phyloP scores from a whole-genome alignment of 345 rosid species.

The Rubroshorea leprosula region DNA sequence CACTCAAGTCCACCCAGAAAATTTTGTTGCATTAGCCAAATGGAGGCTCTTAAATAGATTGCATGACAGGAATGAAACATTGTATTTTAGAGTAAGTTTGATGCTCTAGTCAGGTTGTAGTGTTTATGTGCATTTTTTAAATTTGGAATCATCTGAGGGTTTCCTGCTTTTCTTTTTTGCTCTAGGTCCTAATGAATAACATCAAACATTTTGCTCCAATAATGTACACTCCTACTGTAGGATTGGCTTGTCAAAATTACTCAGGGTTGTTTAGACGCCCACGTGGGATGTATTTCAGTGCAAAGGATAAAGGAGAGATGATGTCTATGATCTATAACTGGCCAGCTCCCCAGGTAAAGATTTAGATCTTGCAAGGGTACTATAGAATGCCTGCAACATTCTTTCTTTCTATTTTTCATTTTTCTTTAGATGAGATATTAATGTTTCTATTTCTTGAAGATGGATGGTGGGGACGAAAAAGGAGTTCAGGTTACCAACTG shows the following conservation, averaged over 20 bases:
- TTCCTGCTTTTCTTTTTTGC: constrained; percentile 14
- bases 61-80: constrained; percentile 96
- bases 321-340: constrained; percentile 99
- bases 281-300: constrained; percentile 98
- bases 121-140: constrained; percentile 4
- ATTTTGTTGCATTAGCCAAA: constrained; percentile 70
- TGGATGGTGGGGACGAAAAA: not conserved
- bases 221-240: constrained; percentile 96
- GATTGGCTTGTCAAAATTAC: constrained; percentile 94
- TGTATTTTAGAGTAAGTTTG: constrained; percentile 71
- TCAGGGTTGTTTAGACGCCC: constrained; percentile 97
- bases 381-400: not conserved
- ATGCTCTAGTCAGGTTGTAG: constrained; percentile 9
- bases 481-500: not conserved
- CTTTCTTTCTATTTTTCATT: not conserved
- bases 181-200: constrained; percentile 92
- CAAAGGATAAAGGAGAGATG: constrained; percentile 99
- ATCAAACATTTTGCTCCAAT: constrained; percentile 89
- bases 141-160: constrained; percentile 1
- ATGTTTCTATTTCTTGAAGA: not conserved
- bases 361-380: constrained; percentile 8
- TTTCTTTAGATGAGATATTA: not conserved
- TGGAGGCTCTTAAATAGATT: constrained; percentile 97
- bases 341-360: constrained; percentile 68
- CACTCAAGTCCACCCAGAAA: constrained; percentile 53